A percentile compares a stretch with the other conserved stretches of the same genome.
phyloP scores from a whole-genome alignment of 805 yeast genomes.

The Schizosaccharomyces osmophilus region DNA sequence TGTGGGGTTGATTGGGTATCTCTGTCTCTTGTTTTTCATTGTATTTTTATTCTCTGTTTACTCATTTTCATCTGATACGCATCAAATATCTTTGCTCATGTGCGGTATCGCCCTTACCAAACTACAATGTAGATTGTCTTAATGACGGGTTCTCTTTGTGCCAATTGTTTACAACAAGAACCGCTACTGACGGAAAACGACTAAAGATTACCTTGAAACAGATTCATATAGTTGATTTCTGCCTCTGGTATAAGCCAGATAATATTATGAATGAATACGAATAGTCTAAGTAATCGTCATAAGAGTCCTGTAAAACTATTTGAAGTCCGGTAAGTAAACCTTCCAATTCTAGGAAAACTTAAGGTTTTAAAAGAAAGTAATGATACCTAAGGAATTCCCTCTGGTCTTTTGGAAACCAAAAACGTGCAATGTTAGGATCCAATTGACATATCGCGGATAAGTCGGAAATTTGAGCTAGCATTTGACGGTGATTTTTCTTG shows the following conservation, averaged over 20 bases:
- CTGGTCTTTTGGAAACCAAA: too few relatives aligned
- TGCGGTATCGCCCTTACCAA: too few relatives aligned
- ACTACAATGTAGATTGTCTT: too few relatives aligned
- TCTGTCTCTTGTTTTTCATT: neutral
- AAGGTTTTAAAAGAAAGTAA: neutral
- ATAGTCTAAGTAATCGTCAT: neutral
- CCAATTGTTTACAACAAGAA: too few relatives aligned
- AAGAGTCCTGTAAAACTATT: neutral
- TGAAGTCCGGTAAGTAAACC: neutral
- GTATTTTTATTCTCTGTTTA: neutral
- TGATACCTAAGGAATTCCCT: neutral
- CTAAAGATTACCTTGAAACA: too few relatives aligned
- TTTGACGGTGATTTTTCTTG: too few relatives aligned
- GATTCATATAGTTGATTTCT: too few relatives aligned
- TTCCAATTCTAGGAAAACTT: neutral
- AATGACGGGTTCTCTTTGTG: too few relatives aligned
- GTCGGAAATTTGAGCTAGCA: too few relatives aligned
- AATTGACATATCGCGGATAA: too few relatives aligned
- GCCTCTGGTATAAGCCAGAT: neutral
- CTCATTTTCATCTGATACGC: neutral
- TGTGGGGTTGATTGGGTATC: neutral
- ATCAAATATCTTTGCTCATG: neutral
- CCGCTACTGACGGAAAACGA: too few relatives aligned
- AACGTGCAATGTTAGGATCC: too few relatives aligned
- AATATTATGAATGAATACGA: neutral